Base-by-base conservation (phyloP, 1,139 yeast species). In the Candida tropicalis region DNA sequence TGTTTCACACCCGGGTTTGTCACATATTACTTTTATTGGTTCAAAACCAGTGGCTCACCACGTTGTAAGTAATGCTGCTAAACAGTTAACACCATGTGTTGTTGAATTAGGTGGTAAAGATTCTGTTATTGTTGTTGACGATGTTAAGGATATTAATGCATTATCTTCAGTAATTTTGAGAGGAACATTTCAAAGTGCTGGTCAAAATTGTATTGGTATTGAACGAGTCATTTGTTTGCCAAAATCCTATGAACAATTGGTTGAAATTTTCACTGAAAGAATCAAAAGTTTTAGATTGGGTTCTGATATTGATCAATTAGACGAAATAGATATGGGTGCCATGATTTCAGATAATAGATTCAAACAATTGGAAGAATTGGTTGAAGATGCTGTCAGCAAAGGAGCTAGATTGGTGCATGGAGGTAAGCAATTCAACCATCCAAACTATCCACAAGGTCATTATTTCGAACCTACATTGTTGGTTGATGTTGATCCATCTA, bases 21-120 rank as follows among this genome's bases (percentile, higher is more conserved):
- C 83, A 27, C 99, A 93, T 62, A 81, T 93, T 46, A 93, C 99
- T 0, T 93, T 93, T 58, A 93, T 93, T 57, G 99, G 99, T 2
- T 87, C 96, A n/a, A 81, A 87, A 50, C 89, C 90, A 1, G 96
- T 93, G 29, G 98, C 98, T 2, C 93, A 89, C 56, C 82, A 82
- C 49, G 97, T 93, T 13, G 83, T 86, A 26, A 75, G 74, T 39
- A 87, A 89, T 39, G 97, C 98, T 2, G 79, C 97, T 27, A 80
- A 81, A 49, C 78, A 87, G 17, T 70, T 93, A 55, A 90, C 96
- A 0, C 99, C 98, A 0, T 90, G 93, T 42, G 97, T 91, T 26
- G 91, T 89, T 5, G 99, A 93, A 63, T 73, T 93, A 26, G 99
- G 99, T 28, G 99, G 99, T 17, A 93, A 93, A 59, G 99, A 93